These are phyloP conservation scores for Xylaria sp. DNA, from an alignment of 2,329 filamentous ascomycete species.

Conservation along the genomic window DNA sequence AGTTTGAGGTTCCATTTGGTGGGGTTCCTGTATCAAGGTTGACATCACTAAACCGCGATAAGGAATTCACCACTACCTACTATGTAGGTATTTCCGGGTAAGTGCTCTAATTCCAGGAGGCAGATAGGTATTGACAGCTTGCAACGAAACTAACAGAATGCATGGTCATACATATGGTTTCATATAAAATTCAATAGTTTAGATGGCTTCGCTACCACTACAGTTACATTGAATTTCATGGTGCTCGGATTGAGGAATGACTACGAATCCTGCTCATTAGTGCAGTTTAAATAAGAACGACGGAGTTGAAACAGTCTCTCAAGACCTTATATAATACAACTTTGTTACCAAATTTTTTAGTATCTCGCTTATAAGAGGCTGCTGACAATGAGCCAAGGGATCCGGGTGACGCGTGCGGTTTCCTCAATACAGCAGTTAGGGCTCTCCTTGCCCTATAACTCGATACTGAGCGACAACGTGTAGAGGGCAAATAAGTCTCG, in stretches of 20 bases:
- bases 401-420: not conserved
- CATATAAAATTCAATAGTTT: not conserved
- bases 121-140: not conserved
- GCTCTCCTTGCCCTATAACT: not conserved
- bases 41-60: conserved; percentile 32
- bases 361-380: not conserved
- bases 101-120: not conserved
- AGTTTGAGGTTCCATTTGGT: conserved; percentile 28
- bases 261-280: not conserved
- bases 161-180: not conserved
- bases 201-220: not conserved
- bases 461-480: not conserved
- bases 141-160: not conserved
- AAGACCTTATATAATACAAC: not conserved
- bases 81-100: not conserved
- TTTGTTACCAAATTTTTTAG: not conserved
- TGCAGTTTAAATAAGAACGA: not conserved
- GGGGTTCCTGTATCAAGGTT: conserved; percentile 28
- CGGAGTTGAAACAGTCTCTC: not conserved
- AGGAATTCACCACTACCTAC: conserved; percentile 12
- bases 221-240: not conserved
- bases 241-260: not conserved
- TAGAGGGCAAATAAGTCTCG: no score
- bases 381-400: not conserved
- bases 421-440: not conserved